phyloP scores from a whole-genome alignment of 148 eudicot species.

The Camellia granthamiana region DNA sequence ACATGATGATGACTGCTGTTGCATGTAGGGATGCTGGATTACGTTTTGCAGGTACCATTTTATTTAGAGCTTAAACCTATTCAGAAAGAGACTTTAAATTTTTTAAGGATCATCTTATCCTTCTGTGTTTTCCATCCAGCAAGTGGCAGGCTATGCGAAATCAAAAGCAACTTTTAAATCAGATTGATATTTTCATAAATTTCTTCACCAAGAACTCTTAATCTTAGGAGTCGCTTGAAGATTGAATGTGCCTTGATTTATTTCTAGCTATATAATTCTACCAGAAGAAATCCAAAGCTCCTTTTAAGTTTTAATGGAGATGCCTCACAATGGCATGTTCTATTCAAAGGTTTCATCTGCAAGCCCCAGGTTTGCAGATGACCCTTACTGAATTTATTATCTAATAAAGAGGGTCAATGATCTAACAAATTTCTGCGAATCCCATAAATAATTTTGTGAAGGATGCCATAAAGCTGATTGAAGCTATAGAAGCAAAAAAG shows the following conservation, averaged over 20 bases:
- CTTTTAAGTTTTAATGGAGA: neutral
- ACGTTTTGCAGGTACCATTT: constrained; percentile 59
- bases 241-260: neutral
- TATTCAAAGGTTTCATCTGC: too few species aligned
- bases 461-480: too few species aligned
- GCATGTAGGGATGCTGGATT: constrained; percentile 90
- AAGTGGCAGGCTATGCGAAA: neutral
- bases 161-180: neutral
- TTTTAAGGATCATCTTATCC: neutral
- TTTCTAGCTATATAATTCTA: neutral
- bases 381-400: neutral
- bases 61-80: neutral
- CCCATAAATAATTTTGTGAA: neutral
- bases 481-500: too few species aligned
- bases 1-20: constrained; percentile 98
- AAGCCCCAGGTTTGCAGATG: neutral
- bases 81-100: neutral
- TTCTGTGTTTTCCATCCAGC: neutral
- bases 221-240: neutral
- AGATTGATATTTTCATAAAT: neutral
- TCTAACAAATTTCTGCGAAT: neutral
- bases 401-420: neutral
- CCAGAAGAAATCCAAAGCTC: neutral
- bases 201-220: neutral
- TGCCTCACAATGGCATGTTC: neutral